Conservation (phyloP, 495 filamentous ascomycete genomes). For the Lasiosphaeris hirsuta region DNA sequence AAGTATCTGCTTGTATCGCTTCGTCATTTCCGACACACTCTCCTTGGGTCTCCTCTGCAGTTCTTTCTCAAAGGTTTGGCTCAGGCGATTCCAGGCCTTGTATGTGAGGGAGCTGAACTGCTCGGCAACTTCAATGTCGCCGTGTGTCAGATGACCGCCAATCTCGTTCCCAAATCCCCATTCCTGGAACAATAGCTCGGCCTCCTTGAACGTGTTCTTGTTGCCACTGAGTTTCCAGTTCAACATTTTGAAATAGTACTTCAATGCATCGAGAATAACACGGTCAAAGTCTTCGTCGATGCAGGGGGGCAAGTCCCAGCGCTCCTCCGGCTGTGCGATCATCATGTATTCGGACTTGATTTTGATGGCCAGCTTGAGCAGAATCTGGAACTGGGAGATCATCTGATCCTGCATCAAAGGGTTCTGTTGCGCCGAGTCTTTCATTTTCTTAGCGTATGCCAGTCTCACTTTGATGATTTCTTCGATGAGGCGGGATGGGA, state of each 20-base stretch:
- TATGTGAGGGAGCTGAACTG: constrained; percentile 93
- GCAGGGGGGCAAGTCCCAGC: constrained; percentile 93
- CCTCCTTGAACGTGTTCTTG: constrained; percentile 98
- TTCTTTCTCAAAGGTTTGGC: constrained; percentile 87
- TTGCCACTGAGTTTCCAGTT: constrained; percentile 97
- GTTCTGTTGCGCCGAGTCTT: constrained; percentile 78
- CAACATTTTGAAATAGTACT: constrained; percentile 95
- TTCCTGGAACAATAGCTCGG: constrained; percentile 93
- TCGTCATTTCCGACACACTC: constrained; percentile 84
- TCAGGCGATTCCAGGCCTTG: constrained; percentile 83
- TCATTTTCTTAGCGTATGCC: constrained; percentile 91
- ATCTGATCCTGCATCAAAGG: constrained; percentile 92
- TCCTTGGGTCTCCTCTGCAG: constrained; percentile 79
- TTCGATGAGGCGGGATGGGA: constrained; percentile 90
- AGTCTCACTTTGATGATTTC: constrained; percentile 93
- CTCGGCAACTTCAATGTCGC: constrained; percentile 97
- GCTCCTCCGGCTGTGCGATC: constrained; percentile 80
- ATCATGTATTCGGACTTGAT: constrained; percentile 87
- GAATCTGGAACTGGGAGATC: constrained; percentile 92
- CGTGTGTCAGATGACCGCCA: constrained; percentile 79
- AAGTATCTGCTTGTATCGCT: constrained; percentile 88
- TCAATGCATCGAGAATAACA: constrained; percentile 92
- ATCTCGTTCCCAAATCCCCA: constrained; percentile 96
- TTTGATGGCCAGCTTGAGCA: constrained; percentile 83
- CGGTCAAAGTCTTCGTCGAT: constrained; percentile 95